Conservation (phyloP, 768 basidiomycete genomes). For the Pleurotus ostreatus region DNA sequence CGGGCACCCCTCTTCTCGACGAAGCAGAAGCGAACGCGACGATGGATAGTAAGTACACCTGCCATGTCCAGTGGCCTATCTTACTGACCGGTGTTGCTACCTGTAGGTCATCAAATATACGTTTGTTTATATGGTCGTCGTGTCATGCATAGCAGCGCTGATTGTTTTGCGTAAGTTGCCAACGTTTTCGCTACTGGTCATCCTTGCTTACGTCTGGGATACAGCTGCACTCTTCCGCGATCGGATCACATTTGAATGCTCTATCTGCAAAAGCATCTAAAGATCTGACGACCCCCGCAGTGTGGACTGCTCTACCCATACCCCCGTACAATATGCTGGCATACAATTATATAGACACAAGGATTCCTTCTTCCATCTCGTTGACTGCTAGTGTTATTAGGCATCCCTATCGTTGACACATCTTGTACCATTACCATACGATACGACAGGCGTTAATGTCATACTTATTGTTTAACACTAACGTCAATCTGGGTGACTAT, state of each 20-base stretch:
- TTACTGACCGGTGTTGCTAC: background rate
- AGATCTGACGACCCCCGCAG: conserved; percentile 31
- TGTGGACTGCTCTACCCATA: background rate
- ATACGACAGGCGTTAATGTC: conserved; percentile 3
- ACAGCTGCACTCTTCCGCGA: conserved; percentile 80
- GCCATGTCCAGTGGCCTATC: background rate
- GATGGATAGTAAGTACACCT: conserved; percentile 71
- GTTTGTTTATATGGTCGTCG: conserved; percentile 72
- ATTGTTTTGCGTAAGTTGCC: conserved; percentile 67
- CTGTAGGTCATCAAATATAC: conserved; percentile 78
- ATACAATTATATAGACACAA: conserved; percentile 14
- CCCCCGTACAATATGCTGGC: conserved; percentile 4
- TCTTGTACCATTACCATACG: conserved; percentile 9
- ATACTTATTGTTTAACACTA: conserved; percentile 5
- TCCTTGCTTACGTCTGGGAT: conserved; percentile 14
- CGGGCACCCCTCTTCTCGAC: conserved; percentile 90
- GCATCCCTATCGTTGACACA: conserved; percentile 7
- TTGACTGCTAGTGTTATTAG: conserved; percentile 5
- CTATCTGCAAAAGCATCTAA: conserved; percentile 85
- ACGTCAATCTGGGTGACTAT: too few relatives aligned
- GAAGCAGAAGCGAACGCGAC: conserved; percentile 87
- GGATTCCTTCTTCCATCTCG: conserved; percentile 3
- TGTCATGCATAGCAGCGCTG: conserved; percentile 75
- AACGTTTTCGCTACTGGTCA: conserved; percentile 5
- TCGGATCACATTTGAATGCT: conserved; percentile 72